Evolutionary conservation across 306 rosid species (phyloP).

Genomic region (Quercus parvula): DNA sequence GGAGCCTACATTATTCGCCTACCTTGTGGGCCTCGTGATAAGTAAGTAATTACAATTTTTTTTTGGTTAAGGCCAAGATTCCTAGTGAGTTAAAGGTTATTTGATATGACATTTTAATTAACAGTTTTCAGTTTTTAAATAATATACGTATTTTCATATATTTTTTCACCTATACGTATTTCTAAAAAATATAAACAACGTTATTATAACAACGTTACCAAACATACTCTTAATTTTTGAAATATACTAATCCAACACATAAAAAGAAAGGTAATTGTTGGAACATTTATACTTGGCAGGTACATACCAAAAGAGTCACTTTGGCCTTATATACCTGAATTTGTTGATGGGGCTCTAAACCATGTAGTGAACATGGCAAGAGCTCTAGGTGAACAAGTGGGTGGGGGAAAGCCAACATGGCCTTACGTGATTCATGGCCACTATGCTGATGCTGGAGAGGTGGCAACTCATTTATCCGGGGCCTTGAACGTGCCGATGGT

Average conservation of each 20-base stretch:
- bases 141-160: rapidly evolving
- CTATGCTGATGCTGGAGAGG: conserved; percentile 77
- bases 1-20: conserved; percentile 78
- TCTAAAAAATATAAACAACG: too few relatives aligned
- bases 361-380: conserved; percentile 76
- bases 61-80: background rate
- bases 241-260: too few relatives aligned
- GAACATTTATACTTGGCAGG: conserved; percentile 25
- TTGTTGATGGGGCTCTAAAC: conserved; percentile 62
- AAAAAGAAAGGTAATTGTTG: background rate
- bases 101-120: rapidly evolving
- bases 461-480: conserved; percentile 67
- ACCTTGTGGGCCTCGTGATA: conserved; percentile 70
- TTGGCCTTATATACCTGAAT: conserved; percentile 78
- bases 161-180: rapidly evolving
- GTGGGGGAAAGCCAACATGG: conserved; percentile 61
- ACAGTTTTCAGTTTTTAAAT: too few relatives aligned
- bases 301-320: conserved; percentile 76
- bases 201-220: rapidly evolving
- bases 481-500: conserved; percentile 82
- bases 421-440: conserved; percentile 80
- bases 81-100: background rate
- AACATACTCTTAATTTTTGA: background rate
- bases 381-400: conserved; percentile 67
- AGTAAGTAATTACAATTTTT: conserved; percentile 33